Base-by-base conservation (phyloP, 441 rosid genomes). In the Pelargonium cotyledonis region DNA sequence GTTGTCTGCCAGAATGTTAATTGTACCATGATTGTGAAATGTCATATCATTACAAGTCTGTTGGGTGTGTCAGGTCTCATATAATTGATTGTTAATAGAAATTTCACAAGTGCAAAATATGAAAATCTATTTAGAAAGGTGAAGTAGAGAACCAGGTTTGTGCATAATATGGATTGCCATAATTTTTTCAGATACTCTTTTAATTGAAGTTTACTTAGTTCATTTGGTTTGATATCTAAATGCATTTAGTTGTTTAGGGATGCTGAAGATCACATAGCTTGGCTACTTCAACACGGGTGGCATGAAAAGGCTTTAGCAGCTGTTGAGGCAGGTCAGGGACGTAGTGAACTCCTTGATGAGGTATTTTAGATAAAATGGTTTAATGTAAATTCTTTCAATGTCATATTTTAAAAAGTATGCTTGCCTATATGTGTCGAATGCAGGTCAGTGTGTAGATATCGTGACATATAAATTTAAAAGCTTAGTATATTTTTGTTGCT, bases 301-400 rank as follows among this genome's bases (percentile, higher is more conserved):
- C 98, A 95, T 77, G 99, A 95, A 81, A 95, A 95, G 82, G 99
- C 99, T 71, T 80, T 95, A 77, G 99, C 90, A 65, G 98, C 99
- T 65, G 99, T 88, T 75, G 99, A 95, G 84, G 96, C 98, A 53
- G 96, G 94, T 71, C 96, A 89, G 77, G 98, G 95, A 75, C 87
- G 91, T 60, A 89, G 88, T 77, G 97, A 92, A 80, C 95, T 95
- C 68, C 77, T 95, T 77, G 98, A 95, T 73, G 93, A 95, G 95
- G 99, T 95, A 82, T 47, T 71, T 51, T 67, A 29, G 26, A 38
- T 41, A 16, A 57, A 47, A 58, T 73, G 26, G 21, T 60, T 60
- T 29, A 31, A 31, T 65, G 31, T 55, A 49, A 6, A 7, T 70
- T 63, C 10, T 49, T 46, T 16, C 35, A 23, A 44, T 46, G 9